Conservation (phyloP, 345 rosid genomes). For the Geranium brycei region DNA sequence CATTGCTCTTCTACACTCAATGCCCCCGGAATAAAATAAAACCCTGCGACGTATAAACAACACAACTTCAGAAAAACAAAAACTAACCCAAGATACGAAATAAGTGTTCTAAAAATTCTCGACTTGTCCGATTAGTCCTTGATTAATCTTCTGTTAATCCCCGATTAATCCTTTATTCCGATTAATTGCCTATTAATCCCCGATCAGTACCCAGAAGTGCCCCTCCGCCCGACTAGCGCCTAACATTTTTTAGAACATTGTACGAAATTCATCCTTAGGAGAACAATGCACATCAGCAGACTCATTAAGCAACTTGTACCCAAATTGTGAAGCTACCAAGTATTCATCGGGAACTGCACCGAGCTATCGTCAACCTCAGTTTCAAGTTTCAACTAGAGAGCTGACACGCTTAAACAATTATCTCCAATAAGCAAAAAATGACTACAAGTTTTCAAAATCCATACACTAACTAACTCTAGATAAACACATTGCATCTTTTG, state of each 20-base stretch:
- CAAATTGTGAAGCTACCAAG: background rate
- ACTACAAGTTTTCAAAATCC: background rate
- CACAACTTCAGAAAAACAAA: background rate
- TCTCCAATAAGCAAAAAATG: background rate
- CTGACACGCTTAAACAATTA: background rate
- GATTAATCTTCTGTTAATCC: no score
- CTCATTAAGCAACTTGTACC: background rate
- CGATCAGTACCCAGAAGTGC: no score
- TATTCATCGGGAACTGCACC: background rate
- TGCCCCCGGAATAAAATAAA: conserved; percentile 67
- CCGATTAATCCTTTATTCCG: no score
- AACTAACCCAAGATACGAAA: background rate
- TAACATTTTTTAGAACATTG: no score
- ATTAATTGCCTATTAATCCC: no score
- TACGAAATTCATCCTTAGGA: background rate
- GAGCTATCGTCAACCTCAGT: background rate
- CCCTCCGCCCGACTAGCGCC: no score
- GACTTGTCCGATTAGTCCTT: no score
- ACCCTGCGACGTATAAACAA: conserved; percentile 30
- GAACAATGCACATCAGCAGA: background rate
- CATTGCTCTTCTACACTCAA: conserved; percentile 69
- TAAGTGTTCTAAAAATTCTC: background rate
- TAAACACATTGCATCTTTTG: background rate
- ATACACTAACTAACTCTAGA: background rate
- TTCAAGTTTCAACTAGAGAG: background rate